phyloP scores from a whole-genome alignment of 306 rosid species.

The Corylus heterophylla region DNA sequence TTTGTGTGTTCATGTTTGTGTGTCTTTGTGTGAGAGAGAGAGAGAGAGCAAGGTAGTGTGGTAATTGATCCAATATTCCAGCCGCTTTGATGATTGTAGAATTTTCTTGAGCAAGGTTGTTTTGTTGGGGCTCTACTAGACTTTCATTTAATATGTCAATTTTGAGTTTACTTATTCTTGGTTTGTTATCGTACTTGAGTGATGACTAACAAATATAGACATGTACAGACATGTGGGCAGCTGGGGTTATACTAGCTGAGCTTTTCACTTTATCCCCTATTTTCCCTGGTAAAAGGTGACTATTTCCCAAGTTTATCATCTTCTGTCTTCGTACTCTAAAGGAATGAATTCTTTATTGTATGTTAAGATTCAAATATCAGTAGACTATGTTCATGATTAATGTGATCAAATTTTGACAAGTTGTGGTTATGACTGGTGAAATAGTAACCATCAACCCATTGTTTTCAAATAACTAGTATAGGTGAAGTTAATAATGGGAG shows the following conservation, averaged over 20 bases:
- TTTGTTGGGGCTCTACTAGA: neutral
- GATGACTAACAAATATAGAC: constrained; percentile 35
- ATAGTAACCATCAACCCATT: neutral
- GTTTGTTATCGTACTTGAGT: constrained; percentile 30
- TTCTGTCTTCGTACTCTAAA: constrained; percentile 6
- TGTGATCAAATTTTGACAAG: neutral
- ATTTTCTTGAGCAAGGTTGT: neutral
- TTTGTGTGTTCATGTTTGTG: neutral
- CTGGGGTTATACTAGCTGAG: constrained; percentile 84
- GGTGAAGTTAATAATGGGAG: no score
- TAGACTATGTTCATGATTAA: neutral
- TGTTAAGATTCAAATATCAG: neutral
- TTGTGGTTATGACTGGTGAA: constrained; percentile 1
- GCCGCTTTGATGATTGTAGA: neutral
- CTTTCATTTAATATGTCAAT: neutral
- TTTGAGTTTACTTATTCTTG: constrained; percentile 16
- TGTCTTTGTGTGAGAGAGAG: neutral
- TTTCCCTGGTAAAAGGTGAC: constrained; percentile 89
- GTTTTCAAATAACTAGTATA: no score
- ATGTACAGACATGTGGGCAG: constrained; percentile 89
- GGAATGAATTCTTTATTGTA: neutral
- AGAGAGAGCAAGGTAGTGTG: neutral
- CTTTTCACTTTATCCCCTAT: constrained; percentile 79
- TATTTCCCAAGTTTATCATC: constrained; percentile 15
- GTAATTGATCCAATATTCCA: neutral